Evolutionary conservation across 2,329 filamentous ascomycete genomes (phyloP).

Genomic region (Ascochyta fabae): DNA sequence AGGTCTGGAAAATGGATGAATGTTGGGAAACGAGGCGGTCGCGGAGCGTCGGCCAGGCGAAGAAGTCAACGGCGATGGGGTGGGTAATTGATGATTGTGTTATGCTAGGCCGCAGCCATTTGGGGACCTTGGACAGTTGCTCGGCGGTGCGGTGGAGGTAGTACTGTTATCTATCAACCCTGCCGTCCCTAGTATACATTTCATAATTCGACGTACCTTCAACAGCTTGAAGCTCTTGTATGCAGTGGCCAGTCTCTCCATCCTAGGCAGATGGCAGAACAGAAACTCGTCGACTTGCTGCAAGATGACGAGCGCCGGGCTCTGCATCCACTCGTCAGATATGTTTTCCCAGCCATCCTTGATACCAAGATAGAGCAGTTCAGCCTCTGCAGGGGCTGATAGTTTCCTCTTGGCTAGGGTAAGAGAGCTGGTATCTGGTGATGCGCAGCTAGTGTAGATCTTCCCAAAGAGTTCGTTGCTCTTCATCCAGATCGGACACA

Average conservation of each 20-base stretch:
- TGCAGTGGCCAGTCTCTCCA: constrained; percentile 35
- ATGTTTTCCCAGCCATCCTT: constrained; percentile 36
- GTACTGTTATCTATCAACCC: constrained; percentile 26
- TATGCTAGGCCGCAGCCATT: constrained; percentile 35
- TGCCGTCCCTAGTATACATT: background rate
- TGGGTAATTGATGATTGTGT: constrained; percentile 35
- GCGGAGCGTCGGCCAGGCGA: constrained; percentile 43
- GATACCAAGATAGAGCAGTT: constrained; percentile 39
- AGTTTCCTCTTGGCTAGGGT: constrained; percentile 2
- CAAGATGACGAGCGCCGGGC: constrained; percentile 37
- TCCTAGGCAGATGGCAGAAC: constrained; percentile 33
- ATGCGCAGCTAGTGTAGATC: constrained; percentile 28
- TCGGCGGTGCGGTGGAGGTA: constrained; percentile 39
- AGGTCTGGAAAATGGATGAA: constrained; percentile 27
- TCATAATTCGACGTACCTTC: constrained; percentile 26
- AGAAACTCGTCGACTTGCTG: constrained; percentile 41
- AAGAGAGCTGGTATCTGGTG: constrained; percentile 19
- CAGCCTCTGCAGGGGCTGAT: constrained; percentile 30
- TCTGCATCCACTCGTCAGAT: constrained; percentile 38
- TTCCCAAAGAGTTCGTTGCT: constrained; percentile 42
- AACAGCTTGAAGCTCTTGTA: constrained; percentile 46
- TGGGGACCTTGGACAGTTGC: constrained; percentile 35
- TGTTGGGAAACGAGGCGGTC: constrained; percentile 37
- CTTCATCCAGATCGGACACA: constrained; percentile 39
- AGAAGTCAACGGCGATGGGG: constrained; percentile 43